Conservation (phyloP, 2,329 filamentous ascomycete species). For the Aspergillus nomiae region DNA sequence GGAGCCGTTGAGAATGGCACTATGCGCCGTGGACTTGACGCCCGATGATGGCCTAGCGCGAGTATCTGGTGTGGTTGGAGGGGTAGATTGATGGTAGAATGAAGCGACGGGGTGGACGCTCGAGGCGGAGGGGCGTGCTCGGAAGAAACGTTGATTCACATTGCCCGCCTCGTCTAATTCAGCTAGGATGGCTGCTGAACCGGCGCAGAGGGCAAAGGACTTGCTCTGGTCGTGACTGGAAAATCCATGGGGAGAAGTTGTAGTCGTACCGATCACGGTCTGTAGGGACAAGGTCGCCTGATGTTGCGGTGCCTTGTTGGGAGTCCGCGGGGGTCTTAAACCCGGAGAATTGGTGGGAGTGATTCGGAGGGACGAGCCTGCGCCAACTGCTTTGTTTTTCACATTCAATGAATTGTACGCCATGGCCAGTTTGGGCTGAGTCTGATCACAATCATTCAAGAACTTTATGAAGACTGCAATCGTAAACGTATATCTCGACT, state of each 20-base stretch:
- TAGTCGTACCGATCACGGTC: conserved; percentile 89
- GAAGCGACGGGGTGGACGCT: conserved; percentile 65
- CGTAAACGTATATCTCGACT: conserved; percentile 25
- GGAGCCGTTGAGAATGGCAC: conserved; percentile 46
- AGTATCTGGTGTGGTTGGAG: conserved; percentile 56
- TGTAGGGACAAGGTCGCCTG: conserved; percentile 66
- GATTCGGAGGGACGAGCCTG: conserved; percentile 56
- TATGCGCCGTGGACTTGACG: conserved; percentile 51
- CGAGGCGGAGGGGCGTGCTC: conserved; percentile 72
- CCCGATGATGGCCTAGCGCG: conserved; percentile 61
- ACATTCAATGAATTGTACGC: conserved; percentile 36
- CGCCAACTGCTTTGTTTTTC: conserved; percentile 39
- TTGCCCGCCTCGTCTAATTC: conserved; percentile 68
- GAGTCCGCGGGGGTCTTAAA: conserved; percentile 65
- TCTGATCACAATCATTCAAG: conserved; percentile 26
- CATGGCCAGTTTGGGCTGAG: conserved; percentile 31
- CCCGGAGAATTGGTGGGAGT: conserved; percentile 79
- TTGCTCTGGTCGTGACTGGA: conserved; percentile 71
- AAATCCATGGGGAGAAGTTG: conserved; percentile 80
- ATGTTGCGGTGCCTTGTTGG: conserved; percentile 50
- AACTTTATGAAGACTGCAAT: conserved; percentile 21
- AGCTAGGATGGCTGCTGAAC: conserved; percentile 89
- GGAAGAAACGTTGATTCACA: conserved; percentile 81
- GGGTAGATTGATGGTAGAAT: conserved; percentile 58
- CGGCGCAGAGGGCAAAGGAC: conserved; percentile 86